These are phyloP conservation scores for Rutidosis leptorrhynchoides DNA, from an alignment of 129 eudicot genomes.

Conservation along the genomic window DNA sequence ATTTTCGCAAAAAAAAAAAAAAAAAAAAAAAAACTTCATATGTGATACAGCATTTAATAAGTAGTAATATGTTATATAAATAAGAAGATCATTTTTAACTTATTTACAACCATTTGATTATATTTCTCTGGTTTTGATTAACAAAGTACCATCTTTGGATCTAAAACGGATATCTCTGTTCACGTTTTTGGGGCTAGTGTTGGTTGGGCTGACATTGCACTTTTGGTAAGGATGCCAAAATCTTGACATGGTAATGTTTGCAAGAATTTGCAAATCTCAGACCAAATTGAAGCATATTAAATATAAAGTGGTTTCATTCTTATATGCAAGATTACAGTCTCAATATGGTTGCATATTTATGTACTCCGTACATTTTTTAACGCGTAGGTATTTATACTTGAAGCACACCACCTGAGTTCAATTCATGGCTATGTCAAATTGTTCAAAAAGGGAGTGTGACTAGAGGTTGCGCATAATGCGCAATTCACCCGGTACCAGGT, in stretches of 20 bases:
- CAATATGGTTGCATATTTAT: no score
- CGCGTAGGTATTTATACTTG: conserved; percentile 66
- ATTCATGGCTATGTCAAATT: no score
- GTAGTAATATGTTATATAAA: not conserved
- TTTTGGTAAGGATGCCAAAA: no score
- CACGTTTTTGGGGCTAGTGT: conserved; percentile 69
- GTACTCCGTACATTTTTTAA: not conserved
- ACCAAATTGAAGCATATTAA: not conserved
- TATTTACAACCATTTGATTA: not conserved
- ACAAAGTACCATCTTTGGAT: conserved; percentile 66
- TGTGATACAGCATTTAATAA: conserved; percentile 8
- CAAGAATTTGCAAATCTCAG: not conserved
- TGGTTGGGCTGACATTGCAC: conserved; percentile 95
- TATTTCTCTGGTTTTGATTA: conserved; percentile 57
- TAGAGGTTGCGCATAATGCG: no score
- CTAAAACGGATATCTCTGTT: conserved; percentile 59
- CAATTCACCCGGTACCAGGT: no score
- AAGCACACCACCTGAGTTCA: no score
- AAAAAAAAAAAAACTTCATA: not conserved
- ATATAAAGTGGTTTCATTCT: not conserved
- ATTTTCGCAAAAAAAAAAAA: no score
- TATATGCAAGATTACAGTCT: not conserved
- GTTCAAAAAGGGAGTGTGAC: no score
- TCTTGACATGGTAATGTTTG: no score
- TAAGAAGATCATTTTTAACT: not conserved